Evolutionary conservation across 2,329 filamentous ascomycete genomes (phyloP).

Genomic region (Diaporthe sp.): DNA sequence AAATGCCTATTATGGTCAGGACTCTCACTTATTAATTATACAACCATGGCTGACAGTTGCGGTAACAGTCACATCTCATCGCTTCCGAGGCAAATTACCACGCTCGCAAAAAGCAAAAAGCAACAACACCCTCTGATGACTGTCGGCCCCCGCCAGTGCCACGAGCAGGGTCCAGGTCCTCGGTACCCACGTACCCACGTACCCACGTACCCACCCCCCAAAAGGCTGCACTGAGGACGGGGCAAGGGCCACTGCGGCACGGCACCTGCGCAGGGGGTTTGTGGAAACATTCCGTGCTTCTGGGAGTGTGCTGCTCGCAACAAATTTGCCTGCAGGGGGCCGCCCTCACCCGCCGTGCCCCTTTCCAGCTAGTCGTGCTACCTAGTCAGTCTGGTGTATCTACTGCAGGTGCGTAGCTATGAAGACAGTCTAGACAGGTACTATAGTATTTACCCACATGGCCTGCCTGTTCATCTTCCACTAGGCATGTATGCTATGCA

Average conservation of each 20-base stretch:
- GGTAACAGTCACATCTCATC: neutral
- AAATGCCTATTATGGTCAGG: neutral
- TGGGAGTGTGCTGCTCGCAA: neutral
- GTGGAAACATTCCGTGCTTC: conserved; percentile 8
- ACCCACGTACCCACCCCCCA: neutral
- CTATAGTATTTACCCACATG: neutral
- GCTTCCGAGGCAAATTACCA: neutral
- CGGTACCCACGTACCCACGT: neutral
- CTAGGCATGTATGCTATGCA: neutral
- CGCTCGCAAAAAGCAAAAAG: neutral
- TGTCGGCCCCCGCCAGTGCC: neutral
- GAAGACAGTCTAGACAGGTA: too few relatives aligned
- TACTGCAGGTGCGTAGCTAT: too few relatives aligned
- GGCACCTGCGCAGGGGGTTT: neutral
- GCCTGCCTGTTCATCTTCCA: neutral
- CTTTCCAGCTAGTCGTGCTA: neutral
- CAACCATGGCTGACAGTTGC: neutral
- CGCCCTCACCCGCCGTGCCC: neutral
- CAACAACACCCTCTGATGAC: neutral
- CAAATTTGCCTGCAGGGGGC: conserved; percentile 16
- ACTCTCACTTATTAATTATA: neutral
- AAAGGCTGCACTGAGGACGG: neutral
- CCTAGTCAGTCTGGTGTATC: neutral
- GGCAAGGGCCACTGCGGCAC: neutral
- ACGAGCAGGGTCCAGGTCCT: conserved; percentile 16